Evolutionary conservation across 2,329 filamentous ascomycete species (phyloP).

Genomic region (Hirsutella thompsonii): DNA sequence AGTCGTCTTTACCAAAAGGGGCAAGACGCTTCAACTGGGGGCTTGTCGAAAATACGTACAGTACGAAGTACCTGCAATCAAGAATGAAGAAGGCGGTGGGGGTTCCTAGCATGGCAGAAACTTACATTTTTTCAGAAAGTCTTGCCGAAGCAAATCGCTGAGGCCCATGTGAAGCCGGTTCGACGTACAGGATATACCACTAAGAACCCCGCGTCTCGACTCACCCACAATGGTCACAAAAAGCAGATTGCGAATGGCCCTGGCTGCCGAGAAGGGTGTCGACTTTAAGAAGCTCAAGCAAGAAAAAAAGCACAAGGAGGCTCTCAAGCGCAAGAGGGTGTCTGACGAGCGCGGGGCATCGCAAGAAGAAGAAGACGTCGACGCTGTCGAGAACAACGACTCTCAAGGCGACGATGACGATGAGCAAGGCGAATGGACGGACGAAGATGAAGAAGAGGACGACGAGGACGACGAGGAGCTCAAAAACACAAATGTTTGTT

Average conservation of each 20-base stretch:
- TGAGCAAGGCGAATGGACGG: slow-evolving; percentile 1
- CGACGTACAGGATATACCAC: background rate
- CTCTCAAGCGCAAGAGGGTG: slow-evolving; percentile 18
- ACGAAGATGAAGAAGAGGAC: slow-evolving; percentile 23
- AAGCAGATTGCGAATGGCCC: slow-evolving; percentile 39
- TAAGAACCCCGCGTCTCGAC: background rate
- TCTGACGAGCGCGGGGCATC: background rate
- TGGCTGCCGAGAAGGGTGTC: slow-evolving; percentile 39
- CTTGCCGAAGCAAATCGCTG: background rate
- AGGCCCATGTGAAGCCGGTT: background rate
- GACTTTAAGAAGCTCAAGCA: slow-evolving; percentile 40
- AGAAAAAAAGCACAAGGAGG: slow-evolving; percentile 32
- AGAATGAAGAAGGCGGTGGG: too few relatives aligned
- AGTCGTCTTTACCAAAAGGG: too few relatives aligned
- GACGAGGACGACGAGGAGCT: slow-evolving; percentile 8
- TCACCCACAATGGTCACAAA: slow-evolving; percentile 23
- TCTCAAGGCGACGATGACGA: slow-evolving; percentile 22
- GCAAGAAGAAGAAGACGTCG: slow-evolving; percentile 10
- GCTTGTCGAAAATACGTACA: too few relatives aligned
- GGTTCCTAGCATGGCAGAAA: too few relatives aligned
- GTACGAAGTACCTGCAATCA: too few relatives aligned
- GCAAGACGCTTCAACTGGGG: too few relatives aligned
- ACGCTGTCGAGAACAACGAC: slow-evolving; percentile 17
- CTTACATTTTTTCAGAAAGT: background rate
- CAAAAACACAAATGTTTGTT: background rate